Conservation (phyloP, 1,284 basidiomycete genomes). For the Moesziomyces sp. region DNA sequence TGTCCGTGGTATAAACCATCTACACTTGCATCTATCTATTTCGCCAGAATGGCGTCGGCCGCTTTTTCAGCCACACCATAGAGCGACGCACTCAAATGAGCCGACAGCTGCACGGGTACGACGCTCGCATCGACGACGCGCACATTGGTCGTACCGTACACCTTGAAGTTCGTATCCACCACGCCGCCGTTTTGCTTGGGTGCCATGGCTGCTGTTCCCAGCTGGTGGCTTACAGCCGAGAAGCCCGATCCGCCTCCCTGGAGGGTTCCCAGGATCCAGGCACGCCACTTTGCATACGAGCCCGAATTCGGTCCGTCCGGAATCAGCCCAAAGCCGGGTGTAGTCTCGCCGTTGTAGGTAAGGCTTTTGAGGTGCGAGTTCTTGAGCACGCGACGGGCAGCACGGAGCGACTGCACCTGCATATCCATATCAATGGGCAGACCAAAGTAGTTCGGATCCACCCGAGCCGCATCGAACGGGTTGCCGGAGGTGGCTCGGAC, state of each 20-base stretch:
- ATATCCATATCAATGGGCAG: constrained; percentile 67
- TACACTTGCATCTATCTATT: not conserved
- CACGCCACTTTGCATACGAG: constrained; percentile 62
- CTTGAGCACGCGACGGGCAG: constrained; percentile 63
- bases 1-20: not conserved
- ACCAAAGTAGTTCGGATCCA: constrained; percentile 66
- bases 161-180: constrained; percentile 65
- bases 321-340: constrained; percentile 63
- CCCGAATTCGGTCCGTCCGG: constrained; percentile 60
- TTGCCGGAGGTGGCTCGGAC: constrained; percentile 38
- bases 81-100: constrained; percentile 53
- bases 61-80: constrained; percentile 59
- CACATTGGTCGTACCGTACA: constrained; percentile 66
- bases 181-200: constrained; percentile 73
- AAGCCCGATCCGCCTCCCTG: constrained; percentile 59
- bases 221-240: constrained; percentile 72
- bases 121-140: constrained; percentile 60
- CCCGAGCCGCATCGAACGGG: constrained; percentile 18
- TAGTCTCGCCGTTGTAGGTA: constrained; percentile 63
- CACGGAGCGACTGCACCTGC: constrained; percentile 63
- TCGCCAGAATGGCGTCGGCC: constrained; percentile 36
- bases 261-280: constrained; percentile 66
- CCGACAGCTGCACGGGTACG: constrained; percentile 50
- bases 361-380: constrained; percentile 52
- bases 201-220: constrained; percentile 77